Base-by-base conservation (phyloP, 495 filamentous ascomycete species). In the Penicillium bovifimosum region DNA sequence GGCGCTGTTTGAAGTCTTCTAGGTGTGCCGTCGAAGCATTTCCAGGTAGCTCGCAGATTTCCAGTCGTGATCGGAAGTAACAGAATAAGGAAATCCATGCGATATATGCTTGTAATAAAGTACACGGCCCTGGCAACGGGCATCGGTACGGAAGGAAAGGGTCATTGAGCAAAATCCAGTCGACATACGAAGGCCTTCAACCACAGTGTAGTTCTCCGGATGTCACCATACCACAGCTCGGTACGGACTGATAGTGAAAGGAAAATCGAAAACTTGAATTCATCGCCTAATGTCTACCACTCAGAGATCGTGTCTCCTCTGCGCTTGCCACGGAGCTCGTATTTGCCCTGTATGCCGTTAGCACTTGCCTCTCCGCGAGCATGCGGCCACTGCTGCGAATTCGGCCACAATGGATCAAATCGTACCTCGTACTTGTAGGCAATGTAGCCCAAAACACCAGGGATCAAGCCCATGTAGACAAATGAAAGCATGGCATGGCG, bases 361-460 rank as follows among this genome's bases (percentile, higher is more conserved):
- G 48, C 29, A 14, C 24, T 62, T 48, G 17, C 50, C 38, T 44
- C 24, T 16, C 27, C 16, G 55, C 20, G 41, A 34, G n/a, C 18
- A 28, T 31, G 20, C 20, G n/a, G 13, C 5, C 47, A 31, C 44
- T 16, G 16, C 34, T 10, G 39, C 27, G 28, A 13, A 13, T 47
- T 10, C 28, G 16, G 40, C 39, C 32, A 34, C 24, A 20, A 28
- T 6, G 16, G 20, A 35, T 9, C 9, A 33, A 9, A 32, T 80
- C 86, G 77, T 77, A 98, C 93, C 67, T 97, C 92, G 26, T 82
- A 88, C 52, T 75, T 78, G 61, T 84, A 95, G 16, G 79, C 88
- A 32, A 91, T 44, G 54, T 84, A 83, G 31, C 82, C 83, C 47
- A 96, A 35, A 31, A 85, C 69, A 28, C 69, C 64, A 6, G 93